These are phyloP conservation scores for Cerioporus squamosus DNA, from an alignment of 1,284 basidiomycete genomes.

Conservation along the genomic window DNA sequence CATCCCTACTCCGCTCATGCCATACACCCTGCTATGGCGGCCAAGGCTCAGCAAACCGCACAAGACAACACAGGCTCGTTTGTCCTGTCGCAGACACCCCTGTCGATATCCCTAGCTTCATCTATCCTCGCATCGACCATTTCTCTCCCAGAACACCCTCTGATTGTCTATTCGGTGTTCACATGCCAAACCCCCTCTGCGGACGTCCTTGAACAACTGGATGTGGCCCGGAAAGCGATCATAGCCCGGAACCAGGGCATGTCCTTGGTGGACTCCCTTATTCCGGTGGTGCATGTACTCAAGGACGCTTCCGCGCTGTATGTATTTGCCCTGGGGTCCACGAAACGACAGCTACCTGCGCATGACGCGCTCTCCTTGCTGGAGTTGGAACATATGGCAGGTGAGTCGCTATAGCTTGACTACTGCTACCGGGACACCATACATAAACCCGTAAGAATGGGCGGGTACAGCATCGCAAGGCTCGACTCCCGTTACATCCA, in stretches of 20 bases:
- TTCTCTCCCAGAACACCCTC: slow-evolving; percentile 39
- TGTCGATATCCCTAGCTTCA: slow-evolving; percentile 37
- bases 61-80: slow-evolving; percentile 40
- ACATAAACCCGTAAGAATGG: too few species aligned
- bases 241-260: slow-evolving; percentile 41
- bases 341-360: slow-evolving; percentile 30
- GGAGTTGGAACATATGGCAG: slow-evolving; percentile 49
- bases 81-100: slow-evolving; percentile 35
- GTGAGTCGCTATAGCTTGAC: slow-evolving; percentile 43
- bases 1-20: slow-evolving; percentile 7
- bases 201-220: slow-evolving; percentile 48
- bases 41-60: slow-evolving; percentile 29
- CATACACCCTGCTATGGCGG: slow-evolving; percentile 27
- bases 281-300: slow-evolving; percentile 53
- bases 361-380: slow-evolving; percentile 38
- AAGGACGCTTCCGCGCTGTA: slow-evolving; percentile 49
- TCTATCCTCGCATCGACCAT: slow-evolving; percentile 43
- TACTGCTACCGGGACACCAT: too few species aligned
- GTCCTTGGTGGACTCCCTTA: slow-evolving; percentile 49
- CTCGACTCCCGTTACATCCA: too few species aligned
- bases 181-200: slow-evolving; percentile 29
- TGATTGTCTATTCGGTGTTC: slow-evolving; percentile 52
- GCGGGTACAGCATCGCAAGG: too few species aligned
- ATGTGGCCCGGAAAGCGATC: slow-evolving; percentile 56
- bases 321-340: slow-evolving; percentile 56